Evolutionary conservation across 495 filamentous ascomycete genomes (phyloP), one percentile per base, ranked within the genome.

Genomic region (Halenospora varia): DNA sequence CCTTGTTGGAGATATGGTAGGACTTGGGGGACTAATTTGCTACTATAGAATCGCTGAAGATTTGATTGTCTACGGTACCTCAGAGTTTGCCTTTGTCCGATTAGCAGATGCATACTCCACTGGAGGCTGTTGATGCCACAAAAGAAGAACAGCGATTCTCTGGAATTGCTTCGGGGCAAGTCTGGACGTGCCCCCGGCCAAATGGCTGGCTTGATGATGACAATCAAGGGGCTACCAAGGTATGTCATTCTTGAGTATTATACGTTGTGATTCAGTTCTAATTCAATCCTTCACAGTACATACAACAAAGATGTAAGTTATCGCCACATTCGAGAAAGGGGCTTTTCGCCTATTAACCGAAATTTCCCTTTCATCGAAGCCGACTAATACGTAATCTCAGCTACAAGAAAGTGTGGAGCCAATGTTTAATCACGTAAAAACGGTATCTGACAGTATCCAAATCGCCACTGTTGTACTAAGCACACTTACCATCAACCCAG

Each of bases 91-190:
- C 48, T 96, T 91, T 67, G 83, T 96, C 44, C 79, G 81, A 52
- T 73, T 96, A 23, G 91, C 91, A 8, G 92, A 96, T 66, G 65
- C 65, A 17, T 67, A 64, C 41, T 35, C 55, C 4, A 67, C 65
- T 20, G 92, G 91, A 35, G 87, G 82, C 57, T 89, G 17, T 73
- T 96, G 42, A 96, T 96, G 92, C 92, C 92, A 45, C 91, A 98
- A 26, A 67, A 67, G 56, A 77, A 77, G 69, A 87, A 88, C 69
- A 78, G 82, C 47, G 92, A 98, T 72, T 84, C 81, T 56, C 75
- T 97, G 26, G 93, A 97, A 71, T 82, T 97, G 48, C 78, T 97
- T 25, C 81, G 93, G 3, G 93, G 92, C 17, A 97, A 97, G 77
- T 76, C 81, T 29, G 92, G 92, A 1, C 79, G 92, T 45, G 85